Evolutionary conservation across 208 protist species (phyloP).

Genomic region (Leishmania major): DNA sequence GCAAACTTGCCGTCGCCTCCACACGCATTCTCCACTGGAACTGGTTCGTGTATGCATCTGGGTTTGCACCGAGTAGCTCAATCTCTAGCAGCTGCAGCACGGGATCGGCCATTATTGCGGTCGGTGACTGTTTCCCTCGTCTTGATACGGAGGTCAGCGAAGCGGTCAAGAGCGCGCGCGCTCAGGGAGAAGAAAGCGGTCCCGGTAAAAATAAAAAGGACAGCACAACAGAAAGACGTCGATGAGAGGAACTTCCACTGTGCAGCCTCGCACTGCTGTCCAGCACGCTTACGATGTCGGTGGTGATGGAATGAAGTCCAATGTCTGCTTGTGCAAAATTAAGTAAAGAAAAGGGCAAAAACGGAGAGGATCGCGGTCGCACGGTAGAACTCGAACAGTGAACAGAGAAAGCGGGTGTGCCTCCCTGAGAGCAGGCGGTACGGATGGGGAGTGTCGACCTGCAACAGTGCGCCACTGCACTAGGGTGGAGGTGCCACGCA

Average conservation of each 20-base stretch:
- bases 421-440: not conserved
- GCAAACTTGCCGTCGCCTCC: conserved; percentile 54
- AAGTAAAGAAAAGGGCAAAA: not conserved
- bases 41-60: conserved; percentile 49
- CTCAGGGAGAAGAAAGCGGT: not conserved
- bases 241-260: not conserved
- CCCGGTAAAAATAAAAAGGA: not conserved
- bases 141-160: not conserved
- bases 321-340: not conserved
- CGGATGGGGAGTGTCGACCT: not conserved
- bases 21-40: conserved; percentile 85
- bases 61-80: conserved; percentile 84
- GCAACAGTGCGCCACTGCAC: not conserved
- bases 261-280: not conserved
- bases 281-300: not conserved
- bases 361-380: not conserved
- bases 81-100: conserved; percentile 89
- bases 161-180: not conserved
- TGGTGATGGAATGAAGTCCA: no score
- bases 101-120: conserved; percentile 56
- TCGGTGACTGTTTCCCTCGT: not conserved
- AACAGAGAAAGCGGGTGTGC: not conserved
- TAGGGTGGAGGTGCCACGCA: not conserved
- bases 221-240: not conserved
- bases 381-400: no score